These are phyloP conservation scores for Periconia sp. DNA, from an alignment of 2,329 filamentous ascomycete genomes.

Conservation along the genomic window DNA sequence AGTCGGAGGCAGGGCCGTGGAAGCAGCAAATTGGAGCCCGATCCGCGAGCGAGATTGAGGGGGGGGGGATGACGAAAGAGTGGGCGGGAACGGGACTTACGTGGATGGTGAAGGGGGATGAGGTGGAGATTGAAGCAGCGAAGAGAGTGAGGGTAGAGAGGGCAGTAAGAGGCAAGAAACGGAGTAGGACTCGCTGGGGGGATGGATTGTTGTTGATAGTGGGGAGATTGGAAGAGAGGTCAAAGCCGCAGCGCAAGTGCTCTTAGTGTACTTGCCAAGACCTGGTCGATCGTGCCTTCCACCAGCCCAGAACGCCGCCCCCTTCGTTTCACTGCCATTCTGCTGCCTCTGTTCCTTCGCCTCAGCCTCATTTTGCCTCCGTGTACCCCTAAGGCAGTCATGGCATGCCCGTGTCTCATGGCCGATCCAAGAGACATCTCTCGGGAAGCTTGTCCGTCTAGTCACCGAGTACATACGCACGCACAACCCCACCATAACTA, in stretches of 20 bases:
- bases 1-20: conserved; percentile 20
- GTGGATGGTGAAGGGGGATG: conserved; percentile 17
- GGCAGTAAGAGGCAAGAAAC: conserved; percentile 19
- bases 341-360: neutral
- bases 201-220: conserved; percentile 28
- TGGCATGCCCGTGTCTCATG: too few species aligned
- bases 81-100: conserved; percentile 32
- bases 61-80: conserved; percentile 30
- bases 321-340: conserved; percentile 1
- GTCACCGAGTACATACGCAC: neutral
- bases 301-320: neutral
- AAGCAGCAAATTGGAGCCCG: conserved; percentile 31
- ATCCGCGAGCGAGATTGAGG: conserved; percentile 20
- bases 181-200: conserved; percentile 19
- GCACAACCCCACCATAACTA: neutral
- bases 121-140: conserved; percentile 10
- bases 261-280: conserved; percentile 20
- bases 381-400: neutral
- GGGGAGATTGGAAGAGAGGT: conserved; percentile 15
- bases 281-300: conserved; percentile 20
- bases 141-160: conserved; percentile 11
- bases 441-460: neutral
- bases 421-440: too few species aligned
- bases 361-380: neutral
- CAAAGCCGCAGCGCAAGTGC: conserved; percentile 21